Evolutionary conservation across 129 eudicot species (phyloP), one percentile per base, ranked within the genome.

Genomic region (Deinandra increscens): DNA sequence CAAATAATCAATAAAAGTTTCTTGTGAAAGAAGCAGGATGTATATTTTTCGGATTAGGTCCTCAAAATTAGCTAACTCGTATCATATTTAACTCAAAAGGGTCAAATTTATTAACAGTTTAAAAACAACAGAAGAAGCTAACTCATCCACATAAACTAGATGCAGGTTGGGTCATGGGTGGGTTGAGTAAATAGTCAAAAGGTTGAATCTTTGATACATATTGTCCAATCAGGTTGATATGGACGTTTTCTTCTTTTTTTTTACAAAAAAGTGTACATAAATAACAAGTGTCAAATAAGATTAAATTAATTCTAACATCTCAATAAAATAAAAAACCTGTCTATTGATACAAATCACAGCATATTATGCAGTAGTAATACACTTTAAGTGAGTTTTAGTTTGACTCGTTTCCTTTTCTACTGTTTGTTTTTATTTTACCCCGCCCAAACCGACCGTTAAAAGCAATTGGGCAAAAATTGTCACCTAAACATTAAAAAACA

Each of bases 361-460:
- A 59, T 33, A 22, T 19, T 29, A 23, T 29, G 20, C 42, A 33
- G 2, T 6, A 12, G 0, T 3, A 33, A 31, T 59, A 19, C 19
- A 14, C 12, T 59, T 59, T 29, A 4, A 42, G 18, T 14, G 1
- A 59, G 13, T 26, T 26, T 26, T 26, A 26, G 2, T 56, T 26
- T 7, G 17, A 66, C 45, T 9, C 6, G 9, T 38, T 42, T 37
- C 37, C 59, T 49, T 20, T 20, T 34, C 6, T 5, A 10, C 4
- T 34, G 36, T 11, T 49, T 8, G 38, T 51, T 69, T 68, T n/a
- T 1, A 69, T 51, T 58, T 22, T 31, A 69, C 15, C n/a, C 48
- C 6, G 6, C 72, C 37, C 60, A 3, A 38, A 44, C 26, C 64
- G 49, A 65, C 10, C 31, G 31, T 2, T 13, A 15, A 33, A 36